Percentiles rank a stretch among this genome's conserved stretches.
Conservation (phyloP, 345 rosid genomes). For the Clausena lansium region DNA sequence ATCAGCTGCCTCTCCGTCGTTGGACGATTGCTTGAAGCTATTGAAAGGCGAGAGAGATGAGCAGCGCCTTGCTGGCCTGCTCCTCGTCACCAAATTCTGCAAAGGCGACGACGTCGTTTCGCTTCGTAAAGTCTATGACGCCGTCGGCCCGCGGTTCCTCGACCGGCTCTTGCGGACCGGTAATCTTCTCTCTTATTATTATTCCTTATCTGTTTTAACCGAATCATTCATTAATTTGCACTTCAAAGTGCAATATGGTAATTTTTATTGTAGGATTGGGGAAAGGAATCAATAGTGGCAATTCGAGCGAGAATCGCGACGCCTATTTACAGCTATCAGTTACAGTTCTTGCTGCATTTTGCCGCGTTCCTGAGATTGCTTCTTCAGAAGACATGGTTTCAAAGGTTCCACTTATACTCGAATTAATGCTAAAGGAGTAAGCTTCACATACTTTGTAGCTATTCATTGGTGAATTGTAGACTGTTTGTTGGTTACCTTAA, state of each 20-base stretch:
- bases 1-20: conserved; percentile 44
- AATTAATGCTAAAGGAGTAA: conserved; percentile 52
- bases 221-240: not conserved
- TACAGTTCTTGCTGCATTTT: conserved; percentile 75
- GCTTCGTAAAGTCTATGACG: conserved; percentile 56
- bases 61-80: conserved; percentile 86
- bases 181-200: conserved; percentile 19
- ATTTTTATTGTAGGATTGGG: conserved; percentile 37
- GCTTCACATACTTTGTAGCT: conserved; percentile 13
- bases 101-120: conserved; percentile 56
- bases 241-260: not conserved
- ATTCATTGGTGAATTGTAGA: not conserved
- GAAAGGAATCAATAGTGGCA: conserved; percentile 37
- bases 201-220: not conserved
- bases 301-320: conserved; percentile 54
- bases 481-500: conserved; percentile 2
- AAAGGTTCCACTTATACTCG: conserved; percentile 62
- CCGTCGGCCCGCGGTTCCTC: conserved; percentile 64
- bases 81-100: conserved; percentile 77
- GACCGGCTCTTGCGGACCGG: conserved; percentile 78
- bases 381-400: conserved; percentile 68
- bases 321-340: conserved; percentile 73
- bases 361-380: conserved; percentile 74
- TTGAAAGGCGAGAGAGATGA: conserved; percentile 86
- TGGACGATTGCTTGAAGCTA: conserved; percentile 76